Percentiles rank a stretch among this genome's conserved stretches.
Evolutionary conservation across 2,329 filamentous ascomycete genomes (phyloP).

Genomic region (Didymella lethalis): DNA sequence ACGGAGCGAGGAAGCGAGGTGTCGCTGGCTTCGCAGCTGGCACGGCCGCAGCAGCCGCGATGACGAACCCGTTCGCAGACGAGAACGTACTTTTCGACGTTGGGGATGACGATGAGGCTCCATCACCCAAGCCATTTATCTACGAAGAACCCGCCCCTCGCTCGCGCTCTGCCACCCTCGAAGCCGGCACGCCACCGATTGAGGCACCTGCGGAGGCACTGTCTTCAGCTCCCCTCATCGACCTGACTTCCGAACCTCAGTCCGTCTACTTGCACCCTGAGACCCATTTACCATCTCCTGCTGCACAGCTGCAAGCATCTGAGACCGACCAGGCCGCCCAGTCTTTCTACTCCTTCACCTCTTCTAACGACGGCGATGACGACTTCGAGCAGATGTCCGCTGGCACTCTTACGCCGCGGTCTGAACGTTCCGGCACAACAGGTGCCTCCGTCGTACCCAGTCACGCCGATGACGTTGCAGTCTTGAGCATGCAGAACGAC

Average conservation of each 20-base stretch:
- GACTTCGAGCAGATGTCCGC: conserved; percentile 43
- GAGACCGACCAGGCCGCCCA: conserved; percentile 37
- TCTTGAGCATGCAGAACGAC: conserved; percentile 47
- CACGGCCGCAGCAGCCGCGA: conserved; percentile 41
- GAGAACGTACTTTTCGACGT: conserved; percentile 55
- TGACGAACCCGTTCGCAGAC: conserved; percentile 57
- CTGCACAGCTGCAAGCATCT: conserved; percentile 30
- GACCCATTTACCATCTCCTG: conserved; percentile 10
- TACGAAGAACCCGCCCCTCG: conserved; percentile 30
- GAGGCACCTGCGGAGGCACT: conserved; percentile 3
- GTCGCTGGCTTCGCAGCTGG: conserved; percentile 52
- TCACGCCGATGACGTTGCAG: conserved; percentile 46
- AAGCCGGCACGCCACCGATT: conserved; percentile 25
- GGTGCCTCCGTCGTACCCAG: conserved; percentile 42
- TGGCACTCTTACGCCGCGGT: conserved; percentile 51
- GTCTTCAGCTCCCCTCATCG: conserved; percentile 36
- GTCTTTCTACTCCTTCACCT: conserved; percentile 50
- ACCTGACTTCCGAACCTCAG: conserved; percentile 36
- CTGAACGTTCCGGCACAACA: conserved; percentile 42
- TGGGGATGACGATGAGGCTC: conserved; percentile 43
- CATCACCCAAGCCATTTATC: conserved; percentile 38
- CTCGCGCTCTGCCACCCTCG: conserved; percentile 38
- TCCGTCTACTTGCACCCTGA: conserved; percentile 20
- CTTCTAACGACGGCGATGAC: conserved; percentile 32
- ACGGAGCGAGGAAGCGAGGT: conserved; percentile 40